These are phyloP conservation scores for Umbellularia californica DNA, from an alignment of 164 flowering plant species.

Conservation along the genomic window DNA sequence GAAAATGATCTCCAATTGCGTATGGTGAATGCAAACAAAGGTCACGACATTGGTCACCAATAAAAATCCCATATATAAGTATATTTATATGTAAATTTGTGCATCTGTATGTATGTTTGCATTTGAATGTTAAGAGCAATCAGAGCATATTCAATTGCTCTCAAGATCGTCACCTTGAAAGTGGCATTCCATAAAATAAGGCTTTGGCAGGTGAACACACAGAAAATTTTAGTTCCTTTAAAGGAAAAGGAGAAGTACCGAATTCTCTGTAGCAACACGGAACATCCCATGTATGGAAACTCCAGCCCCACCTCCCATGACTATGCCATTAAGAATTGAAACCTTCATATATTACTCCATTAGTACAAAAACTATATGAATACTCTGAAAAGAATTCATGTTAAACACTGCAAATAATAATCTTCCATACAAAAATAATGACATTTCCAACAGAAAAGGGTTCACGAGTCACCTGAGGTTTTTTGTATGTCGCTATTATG, in stretches of 20 bases:
- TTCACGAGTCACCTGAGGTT: constrained; percentile 24
- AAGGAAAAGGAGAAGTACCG: constrained; percentile 44
- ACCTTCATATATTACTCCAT: constrained; percentile 44
- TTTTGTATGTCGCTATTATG: constrained; percentile 40
- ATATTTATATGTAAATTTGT: too few species aligned
- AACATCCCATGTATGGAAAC: constrained; percentile 87
- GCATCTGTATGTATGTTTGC: too few species aligned
- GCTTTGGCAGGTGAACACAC: too few species aligned
- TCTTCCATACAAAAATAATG: not conserved
- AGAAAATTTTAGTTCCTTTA: not conserved
- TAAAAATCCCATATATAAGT: too few species aligned
- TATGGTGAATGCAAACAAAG: too few species aligned
- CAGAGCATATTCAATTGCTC: not conserved
- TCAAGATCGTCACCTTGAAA: not conserved
- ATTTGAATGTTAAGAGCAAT: too few species aligned
- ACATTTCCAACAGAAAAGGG: not conserved
- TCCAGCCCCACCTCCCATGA: constrained; percentile 98
- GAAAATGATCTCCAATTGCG: too few species aligned
- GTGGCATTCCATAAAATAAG: not conserved
- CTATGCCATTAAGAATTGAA: constrained; percentile 88
- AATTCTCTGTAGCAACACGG: constrained; percentile 84
- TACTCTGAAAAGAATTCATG: not conserved
- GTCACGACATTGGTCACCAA: too few species aligned
- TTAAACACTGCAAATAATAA: not conserved
- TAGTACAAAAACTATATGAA: not conserved